Base-by-base conservation (phyloP, 306 rosid genomes). In the Mimosa pudica region DNA sequence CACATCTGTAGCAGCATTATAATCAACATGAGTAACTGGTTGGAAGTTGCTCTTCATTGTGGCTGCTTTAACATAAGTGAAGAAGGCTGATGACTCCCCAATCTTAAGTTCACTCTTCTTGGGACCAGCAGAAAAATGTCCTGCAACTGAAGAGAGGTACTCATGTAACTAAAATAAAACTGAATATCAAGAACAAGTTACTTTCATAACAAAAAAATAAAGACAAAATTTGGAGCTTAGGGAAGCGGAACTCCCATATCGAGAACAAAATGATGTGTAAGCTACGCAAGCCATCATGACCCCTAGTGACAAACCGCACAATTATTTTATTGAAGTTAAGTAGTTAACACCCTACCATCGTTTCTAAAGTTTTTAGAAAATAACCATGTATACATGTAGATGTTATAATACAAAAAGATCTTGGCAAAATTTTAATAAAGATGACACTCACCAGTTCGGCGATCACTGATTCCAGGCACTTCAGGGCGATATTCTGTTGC, bases 11-110 rank as follows among this genome's bases (percentile, higher is more conserved):
- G 84, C 52, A 78, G 79, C 71, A 74, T 76, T 75, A 24, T 75
- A 83, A 72, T 89, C 86, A 47, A 75, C 77, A 74, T 71, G 83
- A 73, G 73, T 83, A 73, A 80, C 81, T 77, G 77, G 88, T 87
- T 82, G 92, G 65, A 88, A 75, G 74, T 84, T 87, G 76, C 73
- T 86, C 84, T 86, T 86, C 12, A 41, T 63, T 35, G 71, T 44
- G 84, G 84, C 63, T 41, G 89, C 85, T 85, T 96, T 96, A 70
- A 93, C 96, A 73, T 96, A 96, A 8, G 94, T 89, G 73, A 96
- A 87, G 84, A 96, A 96, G 81, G 99, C 98, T 41, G 99, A 96
- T 55, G 98, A 96, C 80, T 92, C 89, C 6, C 99, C 99, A 77
- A 96, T 96, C 92, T 87, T 93, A 64, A 96, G 85, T 81, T 90